Evolutionary conservation across 495 filamentous ascomycete genomes (phyloP), one percentile per base, ranked within the genome.

Genomic region (Tuber microsphaerosporum): DNA sequence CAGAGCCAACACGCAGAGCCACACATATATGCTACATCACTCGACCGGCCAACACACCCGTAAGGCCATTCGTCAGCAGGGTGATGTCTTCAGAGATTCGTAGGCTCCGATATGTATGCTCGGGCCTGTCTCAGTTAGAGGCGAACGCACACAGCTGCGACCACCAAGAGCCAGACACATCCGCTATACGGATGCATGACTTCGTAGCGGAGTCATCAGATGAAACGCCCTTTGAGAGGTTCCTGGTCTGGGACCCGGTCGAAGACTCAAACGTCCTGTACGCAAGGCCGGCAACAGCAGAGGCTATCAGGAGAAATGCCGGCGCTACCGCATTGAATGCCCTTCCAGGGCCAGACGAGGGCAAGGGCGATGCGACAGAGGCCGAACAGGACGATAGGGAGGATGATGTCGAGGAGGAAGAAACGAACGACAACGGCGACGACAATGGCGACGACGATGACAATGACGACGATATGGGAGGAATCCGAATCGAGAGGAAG

Each of bases 251-350:
- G 76, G 76, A 79, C 61, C 51, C 45, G 70, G 73, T 75, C 19
- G 76, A 75, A 20, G 77, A 79, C 10, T 34, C 77, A 26, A 79
- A 79, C 43, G 70, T 79, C 39, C 7, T 79, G n/a, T 69, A 79
- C 69, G 73, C 77, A 70, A 70, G 77, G 46, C 37, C 37, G 12
- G 73, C 73, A 41, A 79, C 75, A 71, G 77, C 73, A 56, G 76
- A 74, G n/a, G 42, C 56, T 31, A 5, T 17, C 26, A 65, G 56
- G 56, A 65, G 56, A 65, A 14, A 31, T 6, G 12, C n/a, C n/a
- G 48, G 10, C 48, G 48, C n/a, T 10, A 9, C 22, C 9, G 48
- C 48, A 26, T 26, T 26, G 22, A 56, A 56, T 26, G 22, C 48
- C 22, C 48, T 56, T 8, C 48, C 48, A 56, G 9, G n/a, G n/a